Evolutionary conservation across 768 basidiomycete genomes (phyloP).

Genomic region (Clathrus columnatus): DNA sequence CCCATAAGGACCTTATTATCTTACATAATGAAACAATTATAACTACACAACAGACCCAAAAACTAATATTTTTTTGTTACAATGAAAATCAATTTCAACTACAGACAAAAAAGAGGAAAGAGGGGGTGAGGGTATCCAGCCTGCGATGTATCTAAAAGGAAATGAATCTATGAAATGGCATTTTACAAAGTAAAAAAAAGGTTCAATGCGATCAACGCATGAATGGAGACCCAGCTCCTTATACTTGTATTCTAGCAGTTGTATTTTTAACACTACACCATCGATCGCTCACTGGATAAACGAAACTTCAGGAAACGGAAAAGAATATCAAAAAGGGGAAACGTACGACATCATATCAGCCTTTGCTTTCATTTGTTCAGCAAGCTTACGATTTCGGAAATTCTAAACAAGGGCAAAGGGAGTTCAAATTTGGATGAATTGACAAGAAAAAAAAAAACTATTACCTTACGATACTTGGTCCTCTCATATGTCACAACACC

Average conservation of each 20-base stretch:
- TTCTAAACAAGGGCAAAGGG: not conserved
- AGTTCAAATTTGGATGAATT: not conserved
- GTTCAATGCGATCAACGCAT: no score
- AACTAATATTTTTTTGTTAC: no score
- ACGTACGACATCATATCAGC: not conserved
- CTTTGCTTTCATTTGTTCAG: not conserved
- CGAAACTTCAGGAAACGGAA: not conserved
- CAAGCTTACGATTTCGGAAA: not conserved
- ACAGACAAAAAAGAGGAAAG: not conserved
- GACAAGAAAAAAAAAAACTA: not conserved
- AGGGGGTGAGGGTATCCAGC: no score
- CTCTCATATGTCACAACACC: constrained; percentile 83
- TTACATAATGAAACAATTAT: no score
- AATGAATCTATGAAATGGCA: no score
- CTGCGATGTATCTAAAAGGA: no score
- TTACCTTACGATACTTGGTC: constrained; percentile 75
- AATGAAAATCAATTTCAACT: constrained; percentile 5
- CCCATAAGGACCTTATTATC: no score
- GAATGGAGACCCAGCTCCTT: no score
- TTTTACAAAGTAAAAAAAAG: not conserved
- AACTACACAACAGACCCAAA: no score
- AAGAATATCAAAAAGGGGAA: not conserved
- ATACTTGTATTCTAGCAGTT: not conserved
- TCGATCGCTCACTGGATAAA: not conserved
- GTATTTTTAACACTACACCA: not conserved